Evolutionary conservation across 768 basidiomycete species (phyloP), one percentile per base, ranked within the genome.

Genomic region (Leccinum boreale): DNA sequence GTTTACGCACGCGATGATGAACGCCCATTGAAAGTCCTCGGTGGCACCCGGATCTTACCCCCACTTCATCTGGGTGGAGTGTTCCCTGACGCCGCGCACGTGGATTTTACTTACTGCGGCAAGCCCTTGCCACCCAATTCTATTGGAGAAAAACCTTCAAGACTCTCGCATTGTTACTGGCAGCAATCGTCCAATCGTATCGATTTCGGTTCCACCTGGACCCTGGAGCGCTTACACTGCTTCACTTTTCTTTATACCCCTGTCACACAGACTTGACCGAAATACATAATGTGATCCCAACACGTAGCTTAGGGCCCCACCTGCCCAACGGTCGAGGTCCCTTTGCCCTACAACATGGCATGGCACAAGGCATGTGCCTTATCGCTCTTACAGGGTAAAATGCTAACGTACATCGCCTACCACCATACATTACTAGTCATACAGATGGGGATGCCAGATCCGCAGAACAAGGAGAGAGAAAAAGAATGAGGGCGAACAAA

Each of bases 381-480:
- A 50, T 59, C 46, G 55, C 42, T 62, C 54, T 14, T 55, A 52
- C 50, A 48, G 5, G 46, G n/a, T 9, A 35, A 53, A 21, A 59
- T 11, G 51, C 46, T 52, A 55, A 66, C 62, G 48, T 65, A 62
- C 50, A 57, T 44, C 52, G 53, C 57, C 67, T 58, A 58, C 36
- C 56, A n/a, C 58, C 50, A 44, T 50, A 36, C 21, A 47, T n/a
- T 23, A 57, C 57, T 66, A 62, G 26, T 52, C 57, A 58, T 66
- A 66, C 65, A 66, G 36, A 31, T 29, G n/a, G 19, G 66, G 66
- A 66, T 66, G 11, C 65, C 65, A 46, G 65, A 66, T 62, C 66
- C 66, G 7, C 47, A 23, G 52, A 48, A 28, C 42, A 44, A 44
- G 4, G 39, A 42, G 39, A 23, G 15, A 24, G 28, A 17, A 6